Percentiles rank a stretch among this genome's conserved stretches.
Evolutionary conservation across 2,329 filamentous ascomycete species (phyloP).

Genomic region (Zymoseptoria pseudotritici): DNA sequence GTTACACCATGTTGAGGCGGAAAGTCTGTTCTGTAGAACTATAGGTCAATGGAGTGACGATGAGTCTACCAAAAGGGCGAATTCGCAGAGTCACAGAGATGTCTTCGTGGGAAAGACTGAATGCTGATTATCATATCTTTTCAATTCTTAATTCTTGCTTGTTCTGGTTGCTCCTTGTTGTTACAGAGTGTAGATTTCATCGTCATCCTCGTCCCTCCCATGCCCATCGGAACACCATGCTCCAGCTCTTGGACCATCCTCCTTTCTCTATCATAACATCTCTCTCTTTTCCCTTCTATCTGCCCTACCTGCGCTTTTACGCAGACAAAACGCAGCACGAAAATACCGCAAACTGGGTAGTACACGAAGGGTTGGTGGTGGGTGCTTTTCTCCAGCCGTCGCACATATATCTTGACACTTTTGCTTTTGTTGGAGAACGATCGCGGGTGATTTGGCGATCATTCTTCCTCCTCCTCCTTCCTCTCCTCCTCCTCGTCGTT

Average conservation of each 20-base stretch:
- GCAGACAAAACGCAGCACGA: background rate
- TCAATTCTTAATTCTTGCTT: background rate
- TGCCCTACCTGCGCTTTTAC: background rate
- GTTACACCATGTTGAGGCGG: no score
- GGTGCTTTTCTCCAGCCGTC: background rate
- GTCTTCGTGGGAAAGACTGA: background rate
- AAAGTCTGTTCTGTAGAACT: no score
- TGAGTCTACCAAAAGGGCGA: no score
- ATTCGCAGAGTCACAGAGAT: no score
- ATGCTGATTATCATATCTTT: background rate
- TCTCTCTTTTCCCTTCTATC: background rate
- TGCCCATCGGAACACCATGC: background rate
- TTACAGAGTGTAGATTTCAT: background rate
- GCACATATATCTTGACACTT: background rate
- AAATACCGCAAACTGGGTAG: background rate
- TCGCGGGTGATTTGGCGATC: background rate
- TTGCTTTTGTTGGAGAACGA: background rate
- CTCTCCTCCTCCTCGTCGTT: constrained; percentile 16
- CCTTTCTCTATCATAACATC: background rate
- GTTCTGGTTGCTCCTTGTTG: background rate
- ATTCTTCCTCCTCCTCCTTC: constrained; percentile 7
- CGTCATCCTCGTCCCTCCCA: background rate
- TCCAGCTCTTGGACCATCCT: background rate
- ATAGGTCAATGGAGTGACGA: no score
- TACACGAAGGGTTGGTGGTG: background rate